Conservation (phyloP, 495 filamentous ascomycete genomes). For the Chlorociboria aeruginascens region DNA sequence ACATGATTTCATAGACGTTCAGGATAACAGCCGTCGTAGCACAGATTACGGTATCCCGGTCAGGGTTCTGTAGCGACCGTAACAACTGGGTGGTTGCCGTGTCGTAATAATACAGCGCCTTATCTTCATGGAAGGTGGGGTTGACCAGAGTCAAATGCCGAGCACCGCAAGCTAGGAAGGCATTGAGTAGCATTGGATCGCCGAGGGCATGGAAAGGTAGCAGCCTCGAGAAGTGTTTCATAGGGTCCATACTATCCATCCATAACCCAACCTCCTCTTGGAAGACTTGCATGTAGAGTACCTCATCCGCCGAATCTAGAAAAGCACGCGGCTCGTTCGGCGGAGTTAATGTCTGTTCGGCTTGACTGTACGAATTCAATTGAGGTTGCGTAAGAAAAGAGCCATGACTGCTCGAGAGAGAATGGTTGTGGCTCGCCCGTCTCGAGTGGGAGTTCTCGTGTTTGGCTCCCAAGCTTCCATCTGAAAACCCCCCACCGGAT, state of each 20-base stretch:
- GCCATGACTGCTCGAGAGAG: constrained; percentile 8
- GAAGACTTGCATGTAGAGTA: constrained; percentile 80
- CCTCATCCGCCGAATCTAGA: constrained; percentile 61
- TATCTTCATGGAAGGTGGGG: constrained; percentile 58
- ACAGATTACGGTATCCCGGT: constrained; percentile 74
- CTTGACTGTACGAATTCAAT: constrained; percentile 14
- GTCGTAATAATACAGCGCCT: constrained; percentile 72
- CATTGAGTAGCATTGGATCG: constrained; percentile 86
- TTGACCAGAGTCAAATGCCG: constrained; percentile 66
- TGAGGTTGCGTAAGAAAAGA: constrained; percentile 11
- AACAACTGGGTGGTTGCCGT: constrained; percentile 65
- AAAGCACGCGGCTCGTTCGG: constrained; percentile 42
- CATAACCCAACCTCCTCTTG: constrained; percentile 83
- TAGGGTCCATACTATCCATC: constrained; percentile 86
- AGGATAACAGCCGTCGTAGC: constrained; percentile 82
- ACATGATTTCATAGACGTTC: constrained; percentile 90
- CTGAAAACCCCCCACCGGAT: constrained; percentile 10
- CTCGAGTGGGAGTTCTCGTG: constrained; percentile 14
- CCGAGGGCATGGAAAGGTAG: constrained; percentile 71
- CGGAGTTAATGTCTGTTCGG: constrained; percentile 35
- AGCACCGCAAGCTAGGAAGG: constrained; percentile 81
- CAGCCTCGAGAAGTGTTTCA: constrained; percentile 79
- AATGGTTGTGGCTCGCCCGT: constrained; percentile 15
- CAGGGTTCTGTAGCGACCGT: constrained; percentile 61
- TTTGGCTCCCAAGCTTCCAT: constrained; percentile 6